phyloP scores from a whole-genome alignment of 192 early-diverging fungal species.

The Gryganskiella cystojenkinii region DNA sequence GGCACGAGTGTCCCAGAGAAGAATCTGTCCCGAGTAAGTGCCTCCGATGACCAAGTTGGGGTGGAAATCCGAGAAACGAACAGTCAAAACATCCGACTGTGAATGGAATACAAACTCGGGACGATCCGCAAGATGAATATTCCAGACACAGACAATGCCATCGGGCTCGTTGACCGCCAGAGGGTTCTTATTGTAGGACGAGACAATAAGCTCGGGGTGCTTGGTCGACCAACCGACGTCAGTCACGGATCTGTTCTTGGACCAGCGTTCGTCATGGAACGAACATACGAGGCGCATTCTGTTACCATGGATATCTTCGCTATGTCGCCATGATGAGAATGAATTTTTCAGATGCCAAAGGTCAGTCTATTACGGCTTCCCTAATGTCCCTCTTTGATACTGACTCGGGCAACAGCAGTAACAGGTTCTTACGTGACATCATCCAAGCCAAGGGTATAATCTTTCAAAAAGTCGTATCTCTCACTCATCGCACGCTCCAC shows the following conservation, averaged over 20 bases:
- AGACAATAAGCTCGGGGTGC: conserved; percentile 90
- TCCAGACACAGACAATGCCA: conserved; percentile 97
- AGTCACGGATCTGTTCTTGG: conserved; percentile 91
- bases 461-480: conserved; percentile 91
- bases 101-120: conserved; percentile 97
- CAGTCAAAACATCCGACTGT: conserved; percentile 91
- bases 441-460: conserved; percentile 84
- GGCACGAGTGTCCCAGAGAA: conserved; percentile 96
- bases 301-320: conserved; percentile 73
- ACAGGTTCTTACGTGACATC: conserved; percentile 57
- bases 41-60: conserved; percentile 94
- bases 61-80: conserved; percentile 92
- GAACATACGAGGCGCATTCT: conserved; percentile 74
- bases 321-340: conserved; percentile 9
- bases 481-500: conserved; percentile 91
- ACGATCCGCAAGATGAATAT: conserved; percentile 83
- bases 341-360: background rate
- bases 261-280: conserved; percentile 87
- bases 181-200: conserved; percentile 94
- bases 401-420: background rate
- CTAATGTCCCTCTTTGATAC: background rate
- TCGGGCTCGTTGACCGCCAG: conserved; percentile 89
- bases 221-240: conserved; percentile 92
- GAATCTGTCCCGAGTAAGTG: conserved; percentile 97
- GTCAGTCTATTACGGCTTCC: background rate